These are phyloP conservation scores for Dipodascus geniculatus DNA, from an alignment of 805 yeast genomes.

Conservation along the genomic window DNA sequence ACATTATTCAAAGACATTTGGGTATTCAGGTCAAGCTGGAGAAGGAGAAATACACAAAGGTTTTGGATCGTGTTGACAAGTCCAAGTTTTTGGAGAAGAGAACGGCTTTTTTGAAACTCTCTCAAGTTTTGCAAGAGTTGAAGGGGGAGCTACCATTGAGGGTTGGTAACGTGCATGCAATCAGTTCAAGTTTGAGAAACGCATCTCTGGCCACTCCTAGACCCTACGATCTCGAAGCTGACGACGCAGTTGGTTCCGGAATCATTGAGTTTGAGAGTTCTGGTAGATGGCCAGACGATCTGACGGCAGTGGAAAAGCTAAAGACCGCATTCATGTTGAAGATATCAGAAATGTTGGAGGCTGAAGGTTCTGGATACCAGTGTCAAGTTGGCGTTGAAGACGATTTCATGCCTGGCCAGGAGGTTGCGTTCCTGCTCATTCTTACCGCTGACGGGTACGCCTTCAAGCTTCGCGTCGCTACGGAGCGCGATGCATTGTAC, in stretches of 20 bases:
- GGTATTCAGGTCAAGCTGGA: constrained; percentile 13
- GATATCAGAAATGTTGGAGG: constrained; percentile 37
- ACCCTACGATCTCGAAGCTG: constrained; percentile 36
- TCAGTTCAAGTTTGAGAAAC: constrained; percentile 62
- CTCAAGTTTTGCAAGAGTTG: constrained; percentile 36
- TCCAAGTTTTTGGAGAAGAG: constrained; percentile 20
- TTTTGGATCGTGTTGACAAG: constrained; percentile 7
- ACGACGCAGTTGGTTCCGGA: constrained; percentile 49
- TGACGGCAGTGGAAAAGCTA: constrained; percentile 72
- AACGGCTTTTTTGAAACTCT: constrained; percentile 38
- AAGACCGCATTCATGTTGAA: constrained; percentile 82
- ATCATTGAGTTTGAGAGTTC: constrained; percentile 83
- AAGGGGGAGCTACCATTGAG: constrained; percentile 50
- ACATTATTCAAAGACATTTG: constrained; percentile 54
- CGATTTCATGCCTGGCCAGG: constrained; percentile 17
- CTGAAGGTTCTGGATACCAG: constrained; percentile 36
- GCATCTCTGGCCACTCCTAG: constrained; percentile 71
- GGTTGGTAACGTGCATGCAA: constrained; percentile 60
- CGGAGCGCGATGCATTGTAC: constrained; percentile 73
- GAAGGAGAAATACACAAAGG: not conserved
- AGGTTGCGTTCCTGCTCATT: constrained; percentile 28
- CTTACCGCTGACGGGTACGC: constrained; percentile 87
- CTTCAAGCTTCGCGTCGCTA: constrained; percentile 60
- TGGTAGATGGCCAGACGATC: constrained; percentile 91
- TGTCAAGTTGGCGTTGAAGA: constrained; percentile 56